Percentiles rank a stretch among this genome's conserved stretches.
These are phyloP conservation scores for Suillus luteus DNA, from an alignment of 768 basidiomycete species.

Conservation along the genomic window DNA sequence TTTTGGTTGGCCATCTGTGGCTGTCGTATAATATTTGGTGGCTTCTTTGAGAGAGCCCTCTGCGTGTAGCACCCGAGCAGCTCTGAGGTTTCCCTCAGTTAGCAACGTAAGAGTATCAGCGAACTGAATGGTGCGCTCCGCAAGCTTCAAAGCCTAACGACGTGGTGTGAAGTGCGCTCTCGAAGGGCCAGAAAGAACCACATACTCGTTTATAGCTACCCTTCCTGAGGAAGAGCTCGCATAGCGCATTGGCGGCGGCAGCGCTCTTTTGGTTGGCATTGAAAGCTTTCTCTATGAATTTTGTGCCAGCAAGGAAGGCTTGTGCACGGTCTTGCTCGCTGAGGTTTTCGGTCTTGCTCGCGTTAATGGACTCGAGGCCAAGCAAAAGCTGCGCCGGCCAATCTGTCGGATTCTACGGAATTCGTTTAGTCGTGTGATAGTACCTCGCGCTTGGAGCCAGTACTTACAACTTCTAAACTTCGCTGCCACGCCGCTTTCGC, in stretches of 20 bases:
- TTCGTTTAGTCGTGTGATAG: slow-evolving; percentile 2
- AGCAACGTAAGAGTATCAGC: slow-evolving; percentile 85
- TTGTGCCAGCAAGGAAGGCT: slow-evolving; percentile 65
- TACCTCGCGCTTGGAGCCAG: neutral
- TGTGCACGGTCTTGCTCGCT: slow-evolving; percentile 63
- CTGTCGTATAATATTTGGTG: slow-evolving; percentile 65
- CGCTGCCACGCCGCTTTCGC: slow-evolving; percentile 92
- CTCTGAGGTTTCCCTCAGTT: slow-evolving; percentile 83
- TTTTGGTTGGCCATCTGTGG: slow-evolving; percentile 69
- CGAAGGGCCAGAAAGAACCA: neutral
- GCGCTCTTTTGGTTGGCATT: slow-evolving; percentile 72
- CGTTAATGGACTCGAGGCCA: slow-evolving; percentile 84
- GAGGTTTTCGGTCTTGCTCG: slow-evolving; percentile 71
- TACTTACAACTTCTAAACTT: slow-evolving; percentile 78
- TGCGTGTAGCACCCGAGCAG: slow-evolving; percentile 79
- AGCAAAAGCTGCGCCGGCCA: slow-evolving; percentile 83
- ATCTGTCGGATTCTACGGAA: slow-evolving; percentile 66
- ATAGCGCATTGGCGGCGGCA: slow-evolving; percentile 81
- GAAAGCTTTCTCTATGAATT: slow-evolving; percentile 76
- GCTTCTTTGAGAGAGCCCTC: slow-evolving; percentile 67
- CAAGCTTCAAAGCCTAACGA: slow-evolving; percentile 81
- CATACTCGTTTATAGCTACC: slow-evolving; percentile 61
- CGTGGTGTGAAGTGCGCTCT: neutral
- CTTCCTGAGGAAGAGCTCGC: slow-evolving; percentile 76
- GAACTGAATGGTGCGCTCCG: slow-evolving; percentile 92